phyloP scores from a whole-genome alignment of 768 basidiomycete species.

The Gymnopilus junonius region DNA sequence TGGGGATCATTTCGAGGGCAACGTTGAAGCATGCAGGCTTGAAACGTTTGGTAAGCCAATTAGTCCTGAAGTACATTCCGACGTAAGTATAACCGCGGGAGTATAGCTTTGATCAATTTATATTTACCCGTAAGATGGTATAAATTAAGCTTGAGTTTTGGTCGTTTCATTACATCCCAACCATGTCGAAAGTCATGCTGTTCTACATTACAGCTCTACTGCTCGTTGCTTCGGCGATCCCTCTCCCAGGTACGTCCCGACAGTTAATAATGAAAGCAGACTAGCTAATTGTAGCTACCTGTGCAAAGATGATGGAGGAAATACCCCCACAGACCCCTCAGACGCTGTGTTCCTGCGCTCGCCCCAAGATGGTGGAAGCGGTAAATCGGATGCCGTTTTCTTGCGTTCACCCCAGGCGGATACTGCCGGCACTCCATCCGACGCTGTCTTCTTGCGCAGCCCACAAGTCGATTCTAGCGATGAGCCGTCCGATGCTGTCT shows the following conservation, averaged over 20 bases:
- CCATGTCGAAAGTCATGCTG: background rate
- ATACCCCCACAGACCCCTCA: background rate
- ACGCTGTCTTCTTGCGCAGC: background rate
- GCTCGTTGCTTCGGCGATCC: background rate
- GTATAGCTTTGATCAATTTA: background rate
- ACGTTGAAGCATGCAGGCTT: background rate
- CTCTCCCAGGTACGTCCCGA: background rate
- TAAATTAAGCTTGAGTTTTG: background rate
- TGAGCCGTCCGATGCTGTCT: background rate
- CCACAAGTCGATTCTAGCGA: background rate
- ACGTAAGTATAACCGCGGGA: background rate
- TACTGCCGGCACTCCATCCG: background rate
- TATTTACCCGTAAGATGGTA: background rate
- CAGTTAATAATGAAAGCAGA: background rate
- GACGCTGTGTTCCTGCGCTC: constrained; percentile 3
- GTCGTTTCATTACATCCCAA: background rate
- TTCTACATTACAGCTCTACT: background rate
- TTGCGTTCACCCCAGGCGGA: background rate
- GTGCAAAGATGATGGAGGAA: background rate
- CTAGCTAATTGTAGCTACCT: background rate
- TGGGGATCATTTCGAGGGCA: background rate
- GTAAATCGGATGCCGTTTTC: background rate
- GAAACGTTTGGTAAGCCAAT: constrained; percentile 9
- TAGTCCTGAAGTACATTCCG: constrained; percentile 1
- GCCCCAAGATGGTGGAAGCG: background rate